A percentile compares a stretch with the other conserved stretches of the same genome.
These are phyloP conservation scores for Sporisorium exsertum DNA, from an alignment of 1,284 basidiomycete genomes.

Conservation along the genomic window DNA sequence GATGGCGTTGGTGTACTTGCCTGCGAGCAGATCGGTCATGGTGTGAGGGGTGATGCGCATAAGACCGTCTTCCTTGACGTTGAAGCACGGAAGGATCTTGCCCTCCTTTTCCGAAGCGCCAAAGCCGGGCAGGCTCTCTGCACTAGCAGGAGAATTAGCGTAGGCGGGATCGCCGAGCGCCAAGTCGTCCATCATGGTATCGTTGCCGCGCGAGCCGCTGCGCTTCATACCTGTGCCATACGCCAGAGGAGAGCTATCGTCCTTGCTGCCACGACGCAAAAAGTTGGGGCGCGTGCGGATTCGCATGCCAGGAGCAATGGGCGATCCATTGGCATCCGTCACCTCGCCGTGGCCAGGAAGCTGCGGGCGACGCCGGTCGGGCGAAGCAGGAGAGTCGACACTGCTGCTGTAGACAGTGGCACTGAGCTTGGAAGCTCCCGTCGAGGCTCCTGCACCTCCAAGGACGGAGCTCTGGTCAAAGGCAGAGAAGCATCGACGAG, in stretches of 20 bases:
- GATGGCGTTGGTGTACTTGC: conserved; percentile 61
- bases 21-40: conserved; percentile 58
- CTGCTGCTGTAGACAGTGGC: background rate
- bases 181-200: conserved; percentile 42
- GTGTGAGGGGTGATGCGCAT: conserved; percentile 88
- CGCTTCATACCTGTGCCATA: conserved; percentile 58
- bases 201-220: conserved; percentile 36
- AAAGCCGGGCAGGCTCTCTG: conserved; percentile 59
- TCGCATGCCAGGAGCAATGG: conserved; percentile 44
- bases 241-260: conserved; percentile 60
- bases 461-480: conserved; percentile 43
- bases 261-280: conserved; percentile 55
- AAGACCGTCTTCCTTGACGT: conserved; percentile 91
- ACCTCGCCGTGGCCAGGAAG: conserved; percentile 30
- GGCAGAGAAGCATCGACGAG: conserved; percentile 53
- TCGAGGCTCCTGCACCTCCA: conserved; percentile 3
- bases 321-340: conserved; percentile 54
- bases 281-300: conserved; percentile 30
- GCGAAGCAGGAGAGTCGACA: conserved; percentile 30
- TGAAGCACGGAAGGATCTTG: conserved; percentile 92
- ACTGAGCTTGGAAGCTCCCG: conserved; percentile 18
- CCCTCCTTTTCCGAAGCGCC: conserved; percentile 73
- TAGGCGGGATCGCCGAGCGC: conserved; percentile 30
- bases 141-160: conserved; percentile 36
- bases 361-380: conserved; percentile 32